Evolutionary conservation across 2,329 filamentous ascomycete species (phyloP).

Genomic region (Fusarium vanettenii): DNA sequence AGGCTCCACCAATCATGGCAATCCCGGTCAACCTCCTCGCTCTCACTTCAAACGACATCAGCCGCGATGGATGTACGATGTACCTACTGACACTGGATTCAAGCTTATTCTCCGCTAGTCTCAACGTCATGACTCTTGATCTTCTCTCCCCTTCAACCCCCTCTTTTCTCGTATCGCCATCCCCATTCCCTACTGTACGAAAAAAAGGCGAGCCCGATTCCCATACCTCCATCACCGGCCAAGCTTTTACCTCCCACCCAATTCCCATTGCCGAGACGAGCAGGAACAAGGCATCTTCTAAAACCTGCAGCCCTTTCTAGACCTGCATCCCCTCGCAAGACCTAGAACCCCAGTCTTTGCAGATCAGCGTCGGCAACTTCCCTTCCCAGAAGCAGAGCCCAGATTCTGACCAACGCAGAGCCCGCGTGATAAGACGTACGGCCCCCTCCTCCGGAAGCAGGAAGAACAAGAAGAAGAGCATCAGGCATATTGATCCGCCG

Average conservation of each 20-base stretch:
- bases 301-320: constrained; percentile 7
- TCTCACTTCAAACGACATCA: constrained; percentile 16
- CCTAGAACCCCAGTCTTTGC: background rate
- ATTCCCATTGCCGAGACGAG: background rate
- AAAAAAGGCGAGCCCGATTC: too few relatives aligned
- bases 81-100: constrained; percentile 15
- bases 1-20: constrained; percentile 27
- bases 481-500: background rate
- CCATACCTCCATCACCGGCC: background rate
- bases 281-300: background rate
- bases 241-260: background rate
- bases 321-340: constrained; percentile 8
- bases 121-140: constrained; percentile 32
- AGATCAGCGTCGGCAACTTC: constrained; percentile 19
- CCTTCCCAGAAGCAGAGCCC: constrained; percentile 14
- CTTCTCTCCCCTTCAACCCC: constrained; percentile 5
- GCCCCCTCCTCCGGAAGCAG: background rate
- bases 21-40: constrained; percentile 22
- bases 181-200: too few relatives aligned
- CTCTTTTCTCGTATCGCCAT: constrained; percentile 6
- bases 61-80: background rate
- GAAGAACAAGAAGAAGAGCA: background rate
- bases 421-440: background rate
- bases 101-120: constrained; percentile 28
- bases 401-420: constrained; percentile 3